Conservation (phyloP, 1,284 basidiomycete genomes). For the Golubevia sp. region DNA sequence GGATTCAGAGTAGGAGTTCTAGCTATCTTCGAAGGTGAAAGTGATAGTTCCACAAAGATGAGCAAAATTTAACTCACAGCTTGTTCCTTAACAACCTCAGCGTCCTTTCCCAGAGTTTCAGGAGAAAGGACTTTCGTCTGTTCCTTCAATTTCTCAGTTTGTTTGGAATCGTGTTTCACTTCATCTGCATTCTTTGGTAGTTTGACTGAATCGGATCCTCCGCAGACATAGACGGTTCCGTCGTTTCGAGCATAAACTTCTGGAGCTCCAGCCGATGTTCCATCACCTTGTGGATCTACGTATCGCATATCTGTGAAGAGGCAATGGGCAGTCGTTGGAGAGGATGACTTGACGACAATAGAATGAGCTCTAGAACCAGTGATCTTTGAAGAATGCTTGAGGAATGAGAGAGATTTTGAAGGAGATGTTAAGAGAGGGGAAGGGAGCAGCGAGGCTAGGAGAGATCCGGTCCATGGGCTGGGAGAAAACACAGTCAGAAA, state of each 20-base stretch:
- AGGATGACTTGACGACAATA: constrained; percentile 32
- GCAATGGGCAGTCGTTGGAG: constrained; percentile 39
- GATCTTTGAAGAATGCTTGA: constrained; percentile 32
- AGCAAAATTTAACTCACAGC: constrained; percentile 12
- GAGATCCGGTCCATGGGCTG: constrained; percentile 51
- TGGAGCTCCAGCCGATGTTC: constrained; percentile 39
- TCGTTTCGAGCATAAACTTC: constrained; percentile 53
- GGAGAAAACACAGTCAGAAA: background rate
- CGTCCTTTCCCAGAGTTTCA: constrained; percentile 30
- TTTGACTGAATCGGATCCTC: constrained; percentile 40
- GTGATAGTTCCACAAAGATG: background rate
- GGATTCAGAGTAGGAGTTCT: background rate
- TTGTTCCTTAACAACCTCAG: constrained; percentile 32
- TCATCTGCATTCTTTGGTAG: constrained; percentile 37
- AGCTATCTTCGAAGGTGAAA: too few relatives aligned
- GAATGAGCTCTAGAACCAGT: constrained; percentile 50
- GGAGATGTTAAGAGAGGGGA: constrained; percentile 10
- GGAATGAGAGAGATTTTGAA: constrained; percentile 20
- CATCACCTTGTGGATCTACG: constrained; percentile 15
- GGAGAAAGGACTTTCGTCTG: constrained; percentile 40
- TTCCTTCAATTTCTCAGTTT: constrained; percentile 27
- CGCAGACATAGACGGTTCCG: constrained; percentile 51
- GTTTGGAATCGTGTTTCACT: constrained; percentile 25
- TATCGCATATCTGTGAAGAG: constrained; percentile 56
- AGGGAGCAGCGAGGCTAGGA: constrained; percentile 23